phyloP scores from a whole-genome alignment of 1,139 yeast genomes.

The Nematodospora anomalae region DNA sequence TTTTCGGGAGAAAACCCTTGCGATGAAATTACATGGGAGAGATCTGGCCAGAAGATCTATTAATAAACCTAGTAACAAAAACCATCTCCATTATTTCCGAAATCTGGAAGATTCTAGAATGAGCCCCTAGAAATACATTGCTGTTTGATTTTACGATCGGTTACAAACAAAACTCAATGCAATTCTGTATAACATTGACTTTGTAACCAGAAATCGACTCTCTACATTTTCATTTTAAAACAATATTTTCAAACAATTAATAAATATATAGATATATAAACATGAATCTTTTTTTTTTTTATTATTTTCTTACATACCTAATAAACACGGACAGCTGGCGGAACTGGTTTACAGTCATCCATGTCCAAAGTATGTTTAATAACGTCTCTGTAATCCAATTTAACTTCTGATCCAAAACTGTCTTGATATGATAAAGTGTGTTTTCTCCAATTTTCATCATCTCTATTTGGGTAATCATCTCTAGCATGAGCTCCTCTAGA shows the following conservation, averaged over 20 bases:
- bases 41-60: too few species aligned
- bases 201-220: too few species aligned
- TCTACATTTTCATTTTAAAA: background rate
- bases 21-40: too few species aligned
- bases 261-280: background rate
- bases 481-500: slow-evolving; percentile 99
- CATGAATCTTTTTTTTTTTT: slow-evolving; percentile 1
- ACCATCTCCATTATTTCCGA: too few species aligned
- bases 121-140: too few species aligned
- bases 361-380: slow-evolving; percentile 83
- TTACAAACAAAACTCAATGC: too few species aligned
- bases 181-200: too few species aligned
- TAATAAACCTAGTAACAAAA: too few species aligned
- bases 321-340: slow-evolving; percentile 95
- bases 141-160: too few species aligned
- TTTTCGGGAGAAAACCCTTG: too few species aligned
- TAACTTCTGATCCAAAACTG: slow-evolving; percentile 66
- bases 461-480: slow-evolving; percentile 96
- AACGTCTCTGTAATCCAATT: slow-evolving; percentile 84
- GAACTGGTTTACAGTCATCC: slow-evolving; percentile 91
- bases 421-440: slow-evolving; percentile 94
- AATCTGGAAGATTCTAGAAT: too few species aligned
- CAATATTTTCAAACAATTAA: background rate
- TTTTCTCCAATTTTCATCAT: slow-evolving; percentile 96
- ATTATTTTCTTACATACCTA: slow-evolving; percentile 30